Percentiles rank a stretch among this genome's conserved stretches.
These are phyloP conservation scores for Amauroascus niger DNA, from an alignment of 2,329 filamentous ascomycete species.

Conservation along the genomic window DNA sequence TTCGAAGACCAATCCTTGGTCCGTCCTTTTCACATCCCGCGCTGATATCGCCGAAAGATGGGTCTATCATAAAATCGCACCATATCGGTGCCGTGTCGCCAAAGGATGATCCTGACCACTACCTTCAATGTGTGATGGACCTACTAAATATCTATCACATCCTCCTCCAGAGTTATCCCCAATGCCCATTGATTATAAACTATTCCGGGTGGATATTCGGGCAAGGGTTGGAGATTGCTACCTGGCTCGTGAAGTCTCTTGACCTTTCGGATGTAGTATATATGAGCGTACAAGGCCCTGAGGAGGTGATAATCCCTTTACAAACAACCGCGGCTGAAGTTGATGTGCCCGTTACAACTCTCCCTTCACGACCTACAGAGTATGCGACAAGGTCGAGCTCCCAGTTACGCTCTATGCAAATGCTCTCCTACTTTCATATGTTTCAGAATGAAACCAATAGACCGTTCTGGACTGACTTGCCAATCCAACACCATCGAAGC, in stretches of 20 bases:
- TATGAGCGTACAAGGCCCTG: slow-evolving; percentile 42
- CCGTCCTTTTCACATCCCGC: slow-evolving; percentile 48
- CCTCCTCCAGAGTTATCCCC: slow-evolving; percentile 32
- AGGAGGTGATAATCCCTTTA: slow-evolving; percentile 37
- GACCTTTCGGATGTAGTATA: slow-evolving; percentile 46
- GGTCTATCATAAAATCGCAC: slow-evolving; percentile 42
- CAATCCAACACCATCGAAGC: slow-evolving; percentile 39
- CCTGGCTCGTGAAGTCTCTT: slow-evolving; percentile 38
- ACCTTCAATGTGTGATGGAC: slow-evolving; percentile 44
- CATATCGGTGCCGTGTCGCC: slow-evolving; percentile 45
- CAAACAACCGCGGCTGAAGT: slow-evolving; percentile 29
- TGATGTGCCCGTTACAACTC: slow-evolving; percentile 34
- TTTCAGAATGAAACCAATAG: slow-evolving; percentile 21
- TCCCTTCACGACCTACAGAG: slow-evolving; percentile 40
- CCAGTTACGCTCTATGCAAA: slow-evolving; percentile 49
- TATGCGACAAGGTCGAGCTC: slow-evolving; percentile 40
- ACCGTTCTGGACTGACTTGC: slow-evolving; percentile 38
- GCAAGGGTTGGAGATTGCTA: slow-evolving; percentile 42
- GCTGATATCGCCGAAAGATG: slow-evolving; percentile 28
- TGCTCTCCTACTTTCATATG: slow-evolving; percentile 52
- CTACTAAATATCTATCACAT: slow-evolving; percentile 42
- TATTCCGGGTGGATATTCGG: slow-evolving; percentile 49
- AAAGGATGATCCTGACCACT: slow-evolving; percentile 50
- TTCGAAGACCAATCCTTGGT: slow-evolving; percentile 45
- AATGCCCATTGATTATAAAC: slow-evolving; percentile 48